These are phyloP conservation scores for Wickerhamiella sergipiensis DNA, from an alignment of 805 yeast genomes.

Conservation along the genomic window DNA sequence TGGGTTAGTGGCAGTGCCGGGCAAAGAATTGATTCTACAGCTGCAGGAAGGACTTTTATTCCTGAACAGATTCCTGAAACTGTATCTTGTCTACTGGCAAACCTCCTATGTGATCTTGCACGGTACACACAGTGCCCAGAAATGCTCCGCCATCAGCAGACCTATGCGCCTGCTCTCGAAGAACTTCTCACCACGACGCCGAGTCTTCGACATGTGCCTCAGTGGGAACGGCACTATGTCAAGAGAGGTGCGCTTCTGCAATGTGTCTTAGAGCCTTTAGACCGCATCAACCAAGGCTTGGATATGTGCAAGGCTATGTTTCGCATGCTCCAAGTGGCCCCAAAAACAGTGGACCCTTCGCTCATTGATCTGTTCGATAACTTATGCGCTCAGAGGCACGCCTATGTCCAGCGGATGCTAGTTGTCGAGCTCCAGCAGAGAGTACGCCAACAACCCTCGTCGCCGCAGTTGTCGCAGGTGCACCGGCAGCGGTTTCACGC, in stretches of 20 bases:
- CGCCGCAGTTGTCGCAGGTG: not conserved
- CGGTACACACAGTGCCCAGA: not conserved
- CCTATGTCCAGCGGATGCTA: not conserved
- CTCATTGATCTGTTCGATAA: not conserved
- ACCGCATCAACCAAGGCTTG: not conserved
- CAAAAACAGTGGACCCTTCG: not conserved
- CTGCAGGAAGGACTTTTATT: too few relatives aligned
- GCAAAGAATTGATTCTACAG: too few relatives aligned
- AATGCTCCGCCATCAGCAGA: not conserved
- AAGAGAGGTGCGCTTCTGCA: not conserved
- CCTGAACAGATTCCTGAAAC: too few relatives aligned
- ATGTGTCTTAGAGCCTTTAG: not conserved
- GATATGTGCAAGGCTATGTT: not conserved
- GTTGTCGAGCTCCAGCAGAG: not conserved
- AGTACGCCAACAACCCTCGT: not conserved
- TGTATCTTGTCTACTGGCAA: not conserved
- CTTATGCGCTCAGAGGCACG: not conserved
- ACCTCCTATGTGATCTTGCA: not conserved
- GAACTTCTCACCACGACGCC: not conserved
- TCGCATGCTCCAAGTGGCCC: not conserved
- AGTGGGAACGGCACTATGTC: not conserved
- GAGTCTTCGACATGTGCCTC: not conserved
- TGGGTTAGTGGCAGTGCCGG: too few relatives aligned
- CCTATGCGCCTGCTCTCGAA: not conserved
- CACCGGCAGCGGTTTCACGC: not conserved